Evolutionary conservation across 805 yeast genomes (phyloP).

Genomic region (Pichia deserticola): DNA sequence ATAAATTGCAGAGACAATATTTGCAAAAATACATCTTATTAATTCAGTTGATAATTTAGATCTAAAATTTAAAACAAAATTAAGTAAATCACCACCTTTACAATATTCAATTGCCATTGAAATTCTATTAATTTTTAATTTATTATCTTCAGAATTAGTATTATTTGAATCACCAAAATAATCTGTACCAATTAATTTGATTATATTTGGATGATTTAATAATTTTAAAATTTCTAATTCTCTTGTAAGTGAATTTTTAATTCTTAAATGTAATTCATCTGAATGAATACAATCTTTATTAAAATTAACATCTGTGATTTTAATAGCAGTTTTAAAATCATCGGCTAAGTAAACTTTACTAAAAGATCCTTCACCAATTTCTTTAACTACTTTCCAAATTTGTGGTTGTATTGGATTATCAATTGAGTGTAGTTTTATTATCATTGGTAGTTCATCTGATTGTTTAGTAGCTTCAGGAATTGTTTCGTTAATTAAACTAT

Average conservation of each 20-base stretch:
- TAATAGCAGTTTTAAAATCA: slow-evolving; percentile 54
- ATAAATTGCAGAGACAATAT: slow-evolving; percentile 58
- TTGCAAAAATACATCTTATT: slow-evolving; percentile 59
- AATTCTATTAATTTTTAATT: slow-evolving; percentile 10
- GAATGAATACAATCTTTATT: slow-evolving; percentile 30
- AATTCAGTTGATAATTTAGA: slow-evolving; percentile 39
- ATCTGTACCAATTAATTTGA: slow-evolving; percentile 48
- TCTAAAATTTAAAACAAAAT: slow-evolving; percentile 43
- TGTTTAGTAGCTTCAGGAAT: no score
- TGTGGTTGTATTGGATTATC: slow-evolving; percentile 10
- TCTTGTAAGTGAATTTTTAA: slow-evolving; percentile 58
- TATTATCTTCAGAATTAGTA: background rate
- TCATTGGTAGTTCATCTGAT: no score
- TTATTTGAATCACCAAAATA: background rate
- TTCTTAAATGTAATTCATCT: slow-evolving; percentile 37
- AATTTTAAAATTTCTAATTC: slow-evolving; percentile 61
- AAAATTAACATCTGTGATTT: slow-evolving; percentile 35
- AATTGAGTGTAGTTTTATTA: background rate
- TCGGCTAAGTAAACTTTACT: slow-evolving; percentile 51
- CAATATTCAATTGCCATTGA: slow-evolving; percentile 67
- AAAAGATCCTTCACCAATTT: slow-evolving; percentile 63
- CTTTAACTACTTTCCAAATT: slow-evolving; percentile 27
- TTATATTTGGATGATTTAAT: slow-evolving; percentile 62
- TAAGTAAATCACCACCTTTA: slow-evolving; percentile 79
- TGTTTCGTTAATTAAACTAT: no score